Conservation (phyloP, 805 yeast genomes). For the Starmera amethionina region DNA sequence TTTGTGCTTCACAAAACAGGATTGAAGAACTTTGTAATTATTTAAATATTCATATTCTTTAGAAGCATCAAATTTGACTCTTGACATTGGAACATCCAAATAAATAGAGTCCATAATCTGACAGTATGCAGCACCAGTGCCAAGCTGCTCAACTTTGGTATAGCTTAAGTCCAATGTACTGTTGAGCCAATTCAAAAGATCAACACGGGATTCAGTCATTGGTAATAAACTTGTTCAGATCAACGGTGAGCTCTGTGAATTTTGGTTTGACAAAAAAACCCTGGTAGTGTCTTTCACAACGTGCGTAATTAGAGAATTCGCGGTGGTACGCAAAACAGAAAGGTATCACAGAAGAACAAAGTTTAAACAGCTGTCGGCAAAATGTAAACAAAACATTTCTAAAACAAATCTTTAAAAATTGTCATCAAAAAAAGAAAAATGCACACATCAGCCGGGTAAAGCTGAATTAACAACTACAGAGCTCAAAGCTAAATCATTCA, state of each 20-base stretch:
- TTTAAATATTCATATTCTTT: constrained; percentile 68
- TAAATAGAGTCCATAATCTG: constrained; percentile 82
- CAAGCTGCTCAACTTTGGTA: constrained; percentile 84
- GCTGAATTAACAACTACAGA: too few relatives aligned
- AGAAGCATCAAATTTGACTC: constrained; percentile 62
- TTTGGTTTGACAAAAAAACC: not conserved
- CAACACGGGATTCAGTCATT: constrained; percentile 60
- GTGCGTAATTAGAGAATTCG: too few relatives aligned
- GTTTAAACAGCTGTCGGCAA: too few relatives aligned
- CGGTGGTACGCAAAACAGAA: too few relatives aligned
- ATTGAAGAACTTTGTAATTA: constrained; percentile 82
- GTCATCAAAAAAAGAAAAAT: too few relatives aligned
- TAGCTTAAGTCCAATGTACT: constrained; percentile 53
- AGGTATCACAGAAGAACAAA: too few relatives aligned
- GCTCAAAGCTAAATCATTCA: too few relatives aligned
- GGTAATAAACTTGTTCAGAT: not conserved
- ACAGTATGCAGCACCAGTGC: constrained; percentile 92
- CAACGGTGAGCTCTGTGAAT: not conserved
- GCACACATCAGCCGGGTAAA: too few relatives aligned
- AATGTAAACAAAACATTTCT: too few relatives aligned
- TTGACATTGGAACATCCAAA: constrained; percentile 71
- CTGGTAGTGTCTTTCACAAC: too few relatives aligned
- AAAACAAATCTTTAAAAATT: too few relatives aligned
- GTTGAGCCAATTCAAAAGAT: constrained; percentile 80
- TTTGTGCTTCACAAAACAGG: constrained; percentile 60